Evolutionary conservation across 2,329 filamentous ascomycete genomes (phyloP), one percentile per base, ranked within the genome.

Genomic region (Cephalotrichum gorgonifer): DNA sequence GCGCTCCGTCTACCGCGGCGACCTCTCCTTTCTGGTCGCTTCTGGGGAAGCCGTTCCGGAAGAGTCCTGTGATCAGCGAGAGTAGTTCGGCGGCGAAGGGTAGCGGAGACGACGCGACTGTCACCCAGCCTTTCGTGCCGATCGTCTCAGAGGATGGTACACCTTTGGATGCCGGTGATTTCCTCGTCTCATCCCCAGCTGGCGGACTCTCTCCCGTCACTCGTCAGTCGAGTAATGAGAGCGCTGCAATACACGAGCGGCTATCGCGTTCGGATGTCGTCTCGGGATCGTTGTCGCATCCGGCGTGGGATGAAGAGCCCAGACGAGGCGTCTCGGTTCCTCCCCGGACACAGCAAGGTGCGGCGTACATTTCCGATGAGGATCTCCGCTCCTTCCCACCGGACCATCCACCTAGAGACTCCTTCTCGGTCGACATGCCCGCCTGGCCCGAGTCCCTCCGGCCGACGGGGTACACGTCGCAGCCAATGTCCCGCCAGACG

Each of bases 401-500:
- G 17, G 38, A 56, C 4, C 56, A 43, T 1, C 45, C 41, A 22
- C 43, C 54, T 23, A 55, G 54, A 6, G 47, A 59, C 45, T 59
- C 56, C 49, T 57, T 52, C 47, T 51, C 58, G n/a, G 47, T 55
- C 14, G 47, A 43, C 5, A 43, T 39, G 8, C 39, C 23, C 12
- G 12, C 27, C 55, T 58, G 55, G 53, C 57, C 60, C 38, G 51
- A 57, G 30, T 54, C 55, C 1, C 26, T 47, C 5, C 28, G 44
- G n/a, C 57, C 59, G 0, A 56, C 63, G 20, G 71, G 71, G 4
- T 75, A 76, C 55, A 65, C 67, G 25, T 73, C 71, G 7, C 68
- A 74, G 52, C 73, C 74, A 5, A 74, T 76, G 70, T 71, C 70
- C 2, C 68, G 73, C 3, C 60, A 74, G 51, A 55, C 65, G 1